phyloP scores from a whole-genome alignment of 2,329 filamentous ascomycete genomes.

The Graphium sp. region DNA sequence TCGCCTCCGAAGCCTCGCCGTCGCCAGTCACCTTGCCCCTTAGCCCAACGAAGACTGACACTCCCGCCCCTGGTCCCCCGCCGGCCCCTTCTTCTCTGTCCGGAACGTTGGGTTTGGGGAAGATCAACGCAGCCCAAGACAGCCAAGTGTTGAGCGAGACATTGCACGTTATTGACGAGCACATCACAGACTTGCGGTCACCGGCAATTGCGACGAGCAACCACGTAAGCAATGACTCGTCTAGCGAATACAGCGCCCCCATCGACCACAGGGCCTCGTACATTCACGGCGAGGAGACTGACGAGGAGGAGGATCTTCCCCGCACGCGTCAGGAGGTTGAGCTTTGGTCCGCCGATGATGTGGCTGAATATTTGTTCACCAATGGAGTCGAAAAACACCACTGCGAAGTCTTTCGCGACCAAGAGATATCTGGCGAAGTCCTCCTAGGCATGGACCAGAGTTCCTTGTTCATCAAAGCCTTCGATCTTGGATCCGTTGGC shows the following conservation, averaged over 20 bases:
- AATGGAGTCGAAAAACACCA: conserved; percentile 75
- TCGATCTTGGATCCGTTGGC: conserved; percentile 83
- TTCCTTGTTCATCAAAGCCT: conserved; percentile 88
- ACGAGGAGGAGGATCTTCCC: conserved; percentile 77
- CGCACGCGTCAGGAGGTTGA: conserved; percentile 56
- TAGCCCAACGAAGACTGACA: conserved; percentile 12
- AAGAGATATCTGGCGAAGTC: conserved; percentile 91
- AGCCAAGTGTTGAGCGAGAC: conserved; percentile 83
- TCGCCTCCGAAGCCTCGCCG: conserved; percentile 10
- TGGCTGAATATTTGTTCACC: conserved; percentile 78
- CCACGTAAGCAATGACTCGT: conserved; percentile 50
- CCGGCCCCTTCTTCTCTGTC: conserved; percentile 12
- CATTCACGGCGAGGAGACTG: conserved; percentile 86
- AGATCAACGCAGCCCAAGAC: conserved; percentile 23
- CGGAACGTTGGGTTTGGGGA: conserved; percentile 16
- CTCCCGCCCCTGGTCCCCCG: not conserved
- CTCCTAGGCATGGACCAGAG: conserved; percentile 89
- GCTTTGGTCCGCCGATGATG: conserved; percentile 63
- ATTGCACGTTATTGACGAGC: conserved; percentile 88
- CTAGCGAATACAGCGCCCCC: conserved; percentile 78
- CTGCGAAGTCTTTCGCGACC: conserved; percentile 86
- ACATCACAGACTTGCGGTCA: conserved; percentile 71
- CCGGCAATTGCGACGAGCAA: conserved; percentile 29
- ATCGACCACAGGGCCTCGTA: conserved; percentile 68
- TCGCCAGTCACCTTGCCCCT: conserved; percentile 20